Evolutionary conservation across 345 rosid species (phyloP).

Genomic region (Clausena lansium): DNA sequence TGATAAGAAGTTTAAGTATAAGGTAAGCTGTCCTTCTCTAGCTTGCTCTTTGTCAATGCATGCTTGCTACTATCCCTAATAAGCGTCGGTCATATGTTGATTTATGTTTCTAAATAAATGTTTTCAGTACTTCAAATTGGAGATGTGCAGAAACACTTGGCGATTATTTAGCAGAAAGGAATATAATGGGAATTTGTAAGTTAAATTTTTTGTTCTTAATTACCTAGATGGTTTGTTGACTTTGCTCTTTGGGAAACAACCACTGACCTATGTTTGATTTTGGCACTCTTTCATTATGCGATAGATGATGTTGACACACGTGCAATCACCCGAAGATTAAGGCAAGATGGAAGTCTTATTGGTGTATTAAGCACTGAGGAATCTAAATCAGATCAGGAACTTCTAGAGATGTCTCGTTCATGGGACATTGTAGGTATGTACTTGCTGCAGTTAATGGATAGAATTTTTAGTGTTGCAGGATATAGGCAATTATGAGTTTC

Average conservation of each 20-base stretch:
- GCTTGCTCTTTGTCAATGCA: neutral
- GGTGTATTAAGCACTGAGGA: constrained; percentile 91
- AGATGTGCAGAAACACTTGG: constrained; percentile 74
- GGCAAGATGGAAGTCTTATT: constrained; percentile 96
- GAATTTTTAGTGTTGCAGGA: neutral
- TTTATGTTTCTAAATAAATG: neutral
- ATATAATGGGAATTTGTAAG: constrained; percentile 93
- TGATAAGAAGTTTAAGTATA: constrained; percentile 80
- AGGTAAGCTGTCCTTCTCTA: constrained; percentile 33
- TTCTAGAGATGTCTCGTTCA: constrained; percentile 71
- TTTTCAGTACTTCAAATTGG: constrained; percentile 86
- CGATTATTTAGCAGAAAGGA: constrained; percentile 82
- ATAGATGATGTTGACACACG: constrained; percentile 95
- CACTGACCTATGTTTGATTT: constrained; percentile 11
- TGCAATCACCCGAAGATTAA: constrained; percentile 87
- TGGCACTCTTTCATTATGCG: constrained; percentile 4
- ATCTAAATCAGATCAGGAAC: constrained; percentile 72
- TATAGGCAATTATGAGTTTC: neutral
- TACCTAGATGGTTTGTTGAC: neutral
- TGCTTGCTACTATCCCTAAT: neutral
- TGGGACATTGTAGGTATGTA: constrained; percentile 86
- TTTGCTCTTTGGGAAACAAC: neutral
- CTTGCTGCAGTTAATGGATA: neutral
- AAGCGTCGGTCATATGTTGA: neutral
- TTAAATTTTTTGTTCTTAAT: neutral